A percentile compares a stretch with the other conserved stretches of the same genome.
These are phyloP conservation scores for Urochloa ruziziensis DNA, from an alignment of 176 grass and related monocot species.

Conservation along the genomic window DNA sequence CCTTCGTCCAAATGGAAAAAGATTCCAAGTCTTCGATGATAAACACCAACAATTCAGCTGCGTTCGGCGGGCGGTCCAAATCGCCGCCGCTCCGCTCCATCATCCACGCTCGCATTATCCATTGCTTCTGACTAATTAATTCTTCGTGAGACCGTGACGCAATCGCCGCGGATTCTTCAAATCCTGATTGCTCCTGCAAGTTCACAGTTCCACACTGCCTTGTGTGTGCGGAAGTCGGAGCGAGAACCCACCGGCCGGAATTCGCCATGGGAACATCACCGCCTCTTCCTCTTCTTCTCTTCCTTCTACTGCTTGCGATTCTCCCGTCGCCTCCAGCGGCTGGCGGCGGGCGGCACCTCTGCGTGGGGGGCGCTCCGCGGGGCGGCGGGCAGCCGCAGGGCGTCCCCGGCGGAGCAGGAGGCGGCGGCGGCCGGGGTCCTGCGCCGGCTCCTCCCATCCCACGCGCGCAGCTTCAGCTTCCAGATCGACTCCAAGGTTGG, in stretches of 20 bases:
- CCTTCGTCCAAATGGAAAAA: not conserved
- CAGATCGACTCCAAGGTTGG: slow-evolving; percentile 71
- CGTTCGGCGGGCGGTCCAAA: slow-evolving; percentile 11
- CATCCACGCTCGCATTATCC: not conserved
- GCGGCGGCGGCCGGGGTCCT: slow-evolving; percentile 48
- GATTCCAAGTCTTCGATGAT: not conserved
- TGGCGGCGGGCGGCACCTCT: not conserved
- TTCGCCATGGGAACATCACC: slow-evolving; percentile 28
- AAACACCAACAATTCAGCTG: not conserved
- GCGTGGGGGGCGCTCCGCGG: slow-evolving; percentile 29
- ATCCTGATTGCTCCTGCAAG: not conserved
- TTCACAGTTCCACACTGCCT: not conserved
- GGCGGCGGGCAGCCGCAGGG: slow-evolving; percentile 28
- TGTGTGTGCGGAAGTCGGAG: not conserved
- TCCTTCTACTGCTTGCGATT: slow-evolving; percentile 32
- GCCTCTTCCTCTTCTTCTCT: not conserved
- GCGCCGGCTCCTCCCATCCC: slow-evolving; percentile 60
- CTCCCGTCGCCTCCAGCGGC: slow-evolving; percentile 5
- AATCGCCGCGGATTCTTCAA: not conserved
- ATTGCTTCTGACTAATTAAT: not conserved
- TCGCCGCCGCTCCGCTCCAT: slow-evolving; percentile 8
- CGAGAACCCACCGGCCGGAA: not conserved
- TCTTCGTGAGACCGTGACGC: not conserved
- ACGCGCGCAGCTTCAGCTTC: slow-evolving; percentile 72
- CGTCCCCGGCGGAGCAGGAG: slow-evolving; percentile 63